Base-by-base conservation (phyloP, 2,329 filamentous ascomycete species). In the Neonectria punicea region DNA sequence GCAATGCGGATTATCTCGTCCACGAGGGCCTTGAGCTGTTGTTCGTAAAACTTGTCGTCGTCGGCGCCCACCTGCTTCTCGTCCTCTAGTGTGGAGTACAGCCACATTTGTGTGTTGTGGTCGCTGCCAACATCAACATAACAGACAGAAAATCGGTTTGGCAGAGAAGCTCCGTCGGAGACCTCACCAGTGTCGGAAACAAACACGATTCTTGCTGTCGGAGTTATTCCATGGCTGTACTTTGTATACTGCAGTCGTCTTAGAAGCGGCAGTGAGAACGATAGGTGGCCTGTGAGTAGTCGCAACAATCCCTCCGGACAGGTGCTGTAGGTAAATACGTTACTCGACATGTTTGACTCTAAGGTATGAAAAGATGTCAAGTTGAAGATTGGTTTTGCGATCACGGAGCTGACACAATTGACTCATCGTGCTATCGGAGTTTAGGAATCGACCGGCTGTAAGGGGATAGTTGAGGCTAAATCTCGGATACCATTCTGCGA, bases 31-130 rank as follows among this genome's bases (percentile, higher is more conserved):
- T 76, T 58, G 9, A 83, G 65, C 53, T 83, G 81, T 16, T 64
- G 58, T 22, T 79, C 74, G 50, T 78, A 79, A 0, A 71, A 13
- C 4, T 20, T 20, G 4, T 67, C 60, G 4, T 69, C 66, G 1
- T 67, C 65, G 0, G 54, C 36, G 8, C 61, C 58, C 4, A 65
- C 30, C 25, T 53, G 39, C 2, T 56, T 7, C 1, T 66, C 58
- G 61, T 80, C 76, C 64, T 89, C 85, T 3, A 86, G 72, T 0
- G 84, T 85, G 1, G 82, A 83, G 75, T 89, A 92, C 1, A 92
- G 72, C 85, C 87, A 92, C 32, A 88, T 79, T 66, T 92, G 86
- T 0, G 90, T 92, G 73, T 91, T 89, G 0, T 87, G 88, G 0
- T 84, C 82, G 58, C 82, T 82, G 4, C 85, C 85, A 20, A 89